Base-by-base conservation (phyloP, 768 basidiomycete genomes). In the Termitomyces sp. region DNA sequence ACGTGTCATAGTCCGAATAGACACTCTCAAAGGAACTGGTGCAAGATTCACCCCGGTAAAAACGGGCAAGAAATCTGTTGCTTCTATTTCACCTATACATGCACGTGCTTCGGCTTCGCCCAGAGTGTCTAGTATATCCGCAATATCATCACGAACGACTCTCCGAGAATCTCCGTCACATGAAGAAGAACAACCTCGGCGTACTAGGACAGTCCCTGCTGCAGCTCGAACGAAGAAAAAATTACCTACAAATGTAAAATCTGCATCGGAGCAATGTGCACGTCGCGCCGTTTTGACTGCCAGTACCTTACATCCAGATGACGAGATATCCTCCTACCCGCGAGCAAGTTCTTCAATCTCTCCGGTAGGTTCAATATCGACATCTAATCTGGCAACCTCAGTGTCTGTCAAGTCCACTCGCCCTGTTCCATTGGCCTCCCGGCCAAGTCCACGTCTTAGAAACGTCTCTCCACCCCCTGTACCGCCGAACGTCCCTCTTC, bases 361-460 rank as follows among this genome's bases (percentile, higher is more conserved):
- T 19, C 57, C 57, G n/a, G 23, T 41, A 43, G 52, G 49, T 19
- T 52, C 52, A 17, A 62, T 59, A 26, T 59, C 66, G 4, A 56
- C 55, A 9, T 66, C 67, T 9, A 56, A 62, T 5, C 50, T 53
- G 15, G 37, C 46, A 6, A 40, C 50, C 33, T 58, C 55, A 7
- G n/a, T 41, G 15, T 58, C 63, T 26, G 11, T 59, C 38, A 55
- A 56, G 40, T 51, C 60, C 57, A 51, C 43, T 63, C 65, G 47
- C 51, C 56, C 52, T 12, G 38, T 30, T 35, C 56, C 60, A 37
- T 60, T 56, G 8, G 56, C 31, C 21, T 63, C 65, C 17, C 67
- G 70, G 10, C 62, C 70, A 3, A 60, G 64, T 15, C 71, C 72
- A 1, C 68, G 71, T 0, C 70, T 73, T 19, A 61, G 64, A 19